Evolutionary conservation across 805 yeast genomes (phyloP).

Genomic region (Saturnispora hagleri): DNA sequence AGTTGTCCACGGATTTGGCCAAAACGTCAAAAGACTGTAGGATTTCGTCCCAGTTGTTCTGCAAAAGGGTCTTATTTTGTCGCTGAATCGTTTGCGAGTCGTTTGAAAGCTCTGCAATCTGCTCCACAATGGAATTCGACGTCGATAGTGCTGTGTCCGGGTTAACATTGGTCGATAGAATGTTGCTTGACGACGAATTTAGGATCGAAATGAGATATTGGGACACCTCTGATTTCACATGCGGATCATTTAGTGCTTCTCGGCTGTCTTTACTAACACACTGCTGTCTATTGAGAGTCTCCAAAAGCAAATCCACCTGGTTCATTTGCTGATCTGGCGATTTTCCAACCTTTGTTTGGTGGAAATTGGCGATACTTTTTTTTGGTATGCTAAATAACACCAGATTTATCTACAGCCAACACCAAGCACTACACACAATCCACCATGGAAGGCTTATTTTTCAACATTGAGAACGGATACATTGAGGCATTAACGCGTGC

Average conservation of each 20-base stretch:
- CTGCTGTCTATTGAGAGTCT: constrained; percentile 18
- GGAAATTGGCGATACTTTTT: not conserved
- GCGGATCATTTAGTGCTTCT: not conserved
- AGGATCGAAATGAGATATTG: not conserved
- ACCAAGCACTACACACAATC: not conserved
- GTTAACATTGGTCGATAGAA: not conserved
- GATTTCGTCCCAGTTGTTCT: constrained; percentile 33
- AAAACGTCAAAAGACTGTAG: constrained; percentile 21
- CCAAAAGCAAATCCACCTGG: constrained; percentile 28
- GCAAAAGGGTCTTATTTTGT: not conserved
- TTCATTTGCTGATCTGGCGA: constrained; percentile 23
- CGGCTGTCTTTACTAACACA: not conserved
- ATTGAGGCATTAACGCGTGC: constrained; percentile 95
- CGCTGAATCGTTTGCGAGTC: constrained; percentile 4
- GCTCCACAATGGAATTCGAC: constrained; percentile 44
- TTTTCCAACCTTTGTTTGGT: not conserved
- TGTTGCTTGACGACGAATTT: not conserved
- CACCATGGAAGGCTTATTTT: constrained; percentile 84
- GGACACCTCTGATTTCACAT: not conserved
- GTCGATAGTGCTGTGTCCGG: not conserved
- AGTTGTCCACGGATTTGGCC: constrained; percentile 1
- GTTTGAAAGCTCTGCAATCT: constrained; percentile 56
- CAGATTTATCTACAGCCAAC: not conserved
- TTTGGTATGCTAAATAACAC: not conserved
- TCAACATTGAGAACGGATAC: constrained; percentile 83